phyloP scores from a whole-genome alignment of 2,329 filamentous ascomycete genomes.

The Xylariaceae sp. region DNA sequence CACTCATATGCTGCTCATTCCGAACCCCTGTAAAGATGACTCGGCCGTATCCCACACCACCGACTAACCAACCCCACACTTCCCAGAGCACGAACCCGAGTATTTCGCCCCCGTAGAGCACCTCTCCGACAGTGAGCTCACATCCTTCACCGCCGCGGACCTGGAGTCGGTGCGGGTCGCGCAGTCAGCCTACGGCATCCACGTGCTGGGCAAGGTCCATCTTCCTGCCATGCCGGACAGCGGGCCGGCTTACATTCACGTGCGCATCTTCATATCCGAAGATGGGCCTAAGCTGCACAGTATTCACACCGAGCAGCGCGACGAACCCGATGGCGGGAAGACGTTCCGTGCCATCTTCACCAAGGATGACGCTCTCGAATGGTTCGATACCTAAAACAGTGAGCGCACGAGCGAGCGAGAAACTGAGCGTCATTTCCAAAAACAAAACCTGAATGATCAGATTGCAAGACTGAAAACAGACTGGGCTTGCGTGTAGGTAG shows the following conservation, averaged over 20 bases:
- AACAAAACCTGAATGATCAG: neutral
- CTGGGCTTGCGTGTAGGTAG: neutral
- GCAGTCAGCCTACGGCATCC: slow-evolving; percentile 44
- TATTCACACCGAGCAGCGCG: slow-evolving; percentile 46
- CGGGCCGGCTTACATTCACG: slow-evolving; percentile 43
- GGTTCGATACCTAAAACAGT: slow-evolving; percentile 47
- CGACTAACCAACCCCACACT: slow-evolving; percentile 1
- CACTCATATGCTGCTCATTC: neutral
- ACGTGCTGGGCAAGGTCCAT: slow-evolving; percentile 47
- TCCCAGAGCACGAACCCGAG: slow-evolving; percentile 48
- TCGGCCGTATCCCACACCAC: neutral
- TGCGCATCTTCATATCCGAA: slow-evolving; percentile 44
- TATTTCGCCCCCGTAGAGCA: slow-evolving; percentile 49
- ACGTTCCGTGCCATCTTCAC: slow-evolving; percentile 45
- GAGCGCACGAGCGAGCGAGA: neutral
- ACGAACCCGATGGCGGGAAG: slow-evolving; percentile 41
- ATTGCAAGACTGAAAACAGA: neutral
- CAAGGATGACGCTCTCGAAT: slow-evolving; percentile 45
- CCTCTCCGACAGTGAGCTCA: slow-evolving; percentile 39
- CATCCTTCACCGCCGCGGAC: slow-evolving; percentile 38
- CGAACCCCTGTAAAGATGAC: neutral
- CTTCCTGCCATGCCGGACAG: slow-evolving; percentile 40
- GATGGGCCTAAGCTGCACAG: slow-evolving; percentile 42
- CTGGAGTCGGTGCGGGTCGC: slow-evolving; percentile 44
- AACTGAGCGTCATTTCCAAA: slow-evolving; percentile 35